A percentile compares a stretch with the other conserved stretches of the same genome.
Evolutionary conservation across 306 rosid genomes (phyloP).

Genomic region (Rosa persica): DNA sequence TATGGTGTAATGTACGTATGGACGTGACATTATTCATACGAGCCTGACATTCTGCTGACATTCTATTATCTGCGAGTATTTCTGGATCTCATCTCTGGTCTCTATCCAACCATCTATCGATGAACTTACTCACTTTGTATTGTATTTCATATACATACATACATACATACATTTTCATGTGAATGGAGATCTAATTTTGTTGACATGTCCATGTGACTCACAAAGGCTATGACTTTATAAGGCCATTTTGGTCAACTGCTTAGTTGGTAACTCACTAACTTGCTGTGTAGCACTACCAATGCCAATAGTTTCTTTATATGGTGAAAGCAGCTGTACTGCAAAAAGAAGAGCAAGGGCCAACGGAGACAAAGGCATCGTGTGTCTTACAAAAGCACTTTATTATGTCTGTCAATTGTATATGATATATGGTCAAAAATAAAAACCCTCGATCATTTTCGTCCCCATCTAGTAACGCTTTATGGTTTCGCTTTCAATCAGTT

Average conservation of each 20-base stretch:
- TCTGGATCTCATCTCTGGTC: not conserved
- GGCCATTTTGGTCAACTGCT: not conserved
- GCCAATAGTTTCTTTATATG: not conserved
- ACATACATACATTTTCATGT: too few species aligned
- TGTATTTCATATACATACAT: too few species aligned
- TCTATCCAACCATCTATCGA: not conserved
- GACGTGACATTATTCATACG: too few species aligned
- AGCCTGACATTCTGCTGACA: too few species aligned
- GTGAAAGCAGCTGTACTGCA: not conserved
- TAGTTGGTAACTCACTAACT: not conserved
- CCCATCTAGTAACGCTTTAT: not conserved
- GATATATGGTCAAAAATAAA: not conserved
- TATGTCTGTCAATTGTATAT: not conserved
- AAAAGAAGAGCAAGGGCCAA: not conserved
- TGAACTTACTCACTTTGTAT: not conserved
- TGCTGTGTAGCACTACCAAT: not conserved
- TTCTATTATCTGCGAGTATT: too few species aligned
- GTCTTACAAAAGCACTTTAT: conserved; percentile 1
- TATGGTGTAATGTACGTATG: too few species aligned
- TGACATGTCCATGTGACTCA: too few species aligned
- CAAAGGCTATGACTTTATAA: not conserved
- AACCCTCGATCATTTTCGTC: not conserved
- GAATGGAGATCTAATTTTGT: not conserved
- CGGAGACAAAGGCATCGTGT: not conserved
- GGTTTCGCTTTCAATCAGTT: not conserved